A percentile compares a stretch with the other conserved stretches of the same genome.
These are phyloP conservation scores for Coelastrella sp. DNA, from an alignment of 139 green algal species.

Conservation along the genomic window DNA sequence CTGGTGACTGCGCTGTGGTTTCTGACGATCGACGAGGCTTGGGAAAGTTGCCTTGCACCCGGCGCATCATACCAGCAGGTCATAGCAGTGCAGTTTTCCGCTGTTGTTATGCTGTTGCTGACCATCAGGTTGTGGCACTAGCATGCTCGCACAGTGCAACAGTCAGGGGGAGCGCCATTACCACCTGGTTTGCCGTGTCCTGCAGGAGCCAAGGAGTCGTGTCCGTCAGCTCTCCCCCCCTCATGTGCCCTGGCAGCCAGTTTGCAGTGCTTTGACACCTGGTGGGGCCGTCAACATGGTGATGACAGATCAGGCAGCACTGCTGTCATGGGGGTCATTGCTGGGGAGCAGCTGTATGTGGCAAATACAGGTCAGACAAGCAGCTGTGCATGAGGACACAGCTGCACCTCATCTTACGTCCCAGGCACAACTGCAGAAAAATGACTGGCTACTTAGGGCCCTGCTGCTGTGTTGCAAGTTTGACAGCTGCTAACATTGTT, in stretches of 20 bases:
- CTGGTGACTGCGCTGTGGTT: too few relatives aligned
- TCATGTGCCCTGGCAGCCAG: neutral
- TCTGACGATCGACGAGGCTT: too few relatives aligned
- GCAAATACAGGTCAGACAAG: neutral
- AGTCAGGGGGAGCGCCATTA: neutral
- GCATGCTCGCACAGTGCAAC: too few relatives aligned
- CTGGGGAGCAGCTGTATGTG: slow-evolving; percentile 1
- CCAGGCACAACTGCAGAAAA: neutral
- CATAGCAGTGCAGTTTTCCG: too few relatives aligned
- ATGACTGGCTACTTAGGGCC: neutral
- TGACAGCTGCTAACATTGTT: neutral
- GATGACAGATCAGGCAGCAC: slow-evolving; percentile 35
- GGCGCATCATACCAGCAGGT: too few relatives aligned
- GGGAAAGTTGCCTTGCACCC: too few relatives aligned
- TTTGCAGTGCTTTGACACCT: slow-evolving; percentile 14
- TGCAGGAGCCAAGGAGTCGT: neutral
- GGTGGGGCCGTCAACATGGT: neutral
- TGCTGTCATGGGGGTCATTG: slow-evolving; percentile 12
- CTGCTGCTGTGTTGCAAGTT: neutral
- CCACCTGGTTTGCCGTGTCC: neutral
- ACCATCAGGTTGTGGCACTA: too few relatives aligned
- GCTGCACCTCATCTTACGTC: neutral
- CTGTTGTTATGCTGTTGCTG: too few relatives aligned
- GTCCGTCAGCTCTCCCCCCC: neutral
- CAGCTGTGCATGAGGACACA: neutral